Conservation (phyloP, 257 asterid species). For the Eucommia ulmoides region DNA sequence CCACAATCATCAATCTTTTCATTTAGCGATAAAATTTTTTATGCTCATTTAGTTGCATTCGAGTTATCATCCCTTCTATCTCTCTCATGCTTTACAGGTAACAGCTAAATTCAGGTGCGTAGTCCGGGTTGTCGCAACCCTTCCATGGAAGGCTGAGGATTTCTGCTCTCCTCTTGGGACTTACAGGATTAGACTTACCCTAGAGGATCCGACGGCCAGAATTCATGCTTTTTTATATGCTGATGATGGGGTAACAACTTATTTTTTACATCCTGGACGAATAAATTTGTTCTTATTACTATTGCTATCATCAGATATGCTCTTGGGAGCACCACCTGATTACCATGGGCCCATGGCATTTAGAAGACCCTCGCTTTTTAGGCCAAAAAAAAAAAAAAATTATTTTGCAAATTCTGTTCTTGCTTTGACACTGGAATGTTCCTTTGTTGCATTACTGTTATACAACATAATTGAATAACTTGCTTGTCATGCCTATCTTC, state of each 20-base stretch:
- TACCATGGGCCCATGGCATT: not conserved
- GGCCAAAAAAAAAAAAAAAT: too few species aligned
- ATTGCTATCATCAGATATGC: not conserved
- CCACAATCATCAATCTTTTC: too few species aligned
- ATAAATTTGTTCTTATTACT: not conserved
- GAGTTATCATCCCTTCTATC: conserved; percentile 4
- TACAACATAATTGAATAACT: not conserved
- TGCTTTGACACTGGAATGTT: not conserved
- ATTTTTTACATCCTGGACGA: not conserved
- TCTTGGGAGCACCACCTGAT: not conserved
- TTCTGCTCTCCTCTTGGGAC: conserved; percentile 43
- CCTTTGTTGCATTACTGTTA: not conserved
- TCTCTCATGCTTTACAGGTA: conserved; percentile 35
- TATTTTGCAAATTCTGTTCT: not conserved
- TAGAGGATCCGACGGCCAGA: conserved; percentile 93
- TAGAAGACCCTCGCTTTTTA: not conserved
- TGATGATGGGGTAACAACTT: conserved; percentile 61
- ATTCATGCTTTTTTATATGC: conserved; percentile 57
- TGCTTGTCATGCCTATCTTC: not conserved
- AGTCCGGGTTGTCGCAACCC: conserved; percentile 55
- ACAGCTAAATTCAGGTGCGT: conserved; percentile 46
- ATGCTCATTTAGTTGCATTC: not conserved
- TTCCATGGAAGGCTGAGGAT: conserved; percentile 46
- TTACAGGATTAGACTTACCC: conserved; percentile 63
- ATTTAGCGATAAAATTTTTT: not conserved